Base-by-base conservation (phyloP, 345 rosid species). In the Microthlaspi erraticum region DNA sequence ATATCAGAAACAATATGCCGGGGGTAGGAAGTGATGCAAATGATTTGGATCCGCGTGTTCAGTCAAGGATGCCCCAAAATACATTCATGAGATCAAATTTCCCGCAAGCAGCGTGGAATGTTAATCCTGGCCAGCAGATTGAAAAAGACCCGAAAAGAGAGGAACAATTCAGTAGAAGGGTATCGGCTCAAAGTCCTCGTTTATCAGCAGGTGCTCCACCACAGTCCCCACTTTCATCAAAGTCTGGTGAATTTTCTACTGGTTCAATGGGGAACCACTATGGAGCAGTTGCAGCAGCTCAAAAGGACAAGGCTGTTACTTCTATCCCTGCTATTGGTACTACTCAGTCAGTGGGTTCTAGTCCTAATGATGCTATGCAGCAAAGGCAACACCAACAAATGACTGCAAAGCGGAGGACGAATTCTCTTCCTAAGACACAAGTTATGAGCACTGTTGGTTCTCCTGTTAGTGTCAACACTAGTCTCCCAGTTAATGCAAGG, bases 201-300 rank as follows among this genome's bases (percentile, higher is more conserved):
- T 60, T 91, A 74, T 88, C 98, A 23, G 66, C 84, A 49, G 97
- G 98, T 66, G 83, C 85, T 51, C 78, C 87, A 75, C 85, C 90
- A 68, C 99, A 91, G 49, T 91, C 99, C 60, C 98, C 99, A 46
- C 78, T 87, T 64, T 91, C 99, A 49, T 88, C 98, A 61, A 94
- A 87, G 84, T 91, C 99, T 62, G 99, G 98, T 45, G 98, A 94
- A 71, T 88, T 91, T 77, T 94, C 99, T 49, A 87, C 86, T 76
- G 90, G 96, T 67, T 94, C 99, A 18, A 84, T 83, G 19, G 98
- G 93, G 53, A 79, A 79, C 65, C 89, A 90, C 75, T 88, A 85
- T 78, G 98, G 96, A 73, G 85, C 84, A 51, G 82, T 76, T 76
- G 81, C 90, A 55, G 80, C 88, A 53, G 74, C 87, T 29, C 95